Evolutionary conservation across 768 basidiomycete genomes (phyloP).

Genomic region (Leccinum truebloodii): DNA sequence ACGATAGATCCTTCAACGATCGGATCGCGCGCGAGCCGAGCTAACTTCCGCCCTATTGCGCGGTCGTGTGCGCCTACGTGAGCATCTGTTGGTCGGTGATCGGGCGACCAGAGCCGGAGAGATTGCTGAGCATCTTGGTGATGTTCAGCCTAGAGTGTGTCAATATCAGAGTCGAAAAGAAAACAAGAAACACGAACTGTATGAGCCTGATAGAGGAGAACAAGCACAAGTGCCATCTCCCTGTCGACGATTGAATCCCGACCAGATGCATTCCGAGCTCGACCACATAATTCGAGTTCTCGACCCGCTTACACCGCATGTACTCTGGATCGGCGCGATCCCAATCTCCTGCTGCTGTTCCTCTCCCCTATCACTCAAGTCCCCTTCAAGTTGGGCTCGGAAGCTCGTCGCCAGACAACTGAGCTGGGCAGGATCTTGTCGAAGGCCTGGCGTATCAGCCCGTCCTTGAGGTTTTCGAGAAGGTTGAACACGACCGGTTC

Average conservation of each 20-base stretch:
- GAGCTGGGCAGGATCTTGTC: conserved; percentile 93
- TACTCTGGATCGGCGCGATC: conserved; percentile 80
- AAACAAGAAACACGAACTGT: conserved; percentile 52
- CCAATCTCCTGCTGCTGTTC: conserved; percentile 75
- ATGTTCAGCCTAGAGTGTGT: conserved; percentile 68
- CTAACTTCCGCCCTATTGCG: conserved; percentile 50
- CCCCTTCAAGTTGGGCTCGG: conserved; percentile 65
- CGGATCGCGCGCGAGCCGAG: no score
- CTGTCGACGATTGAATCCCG: conserved; percentile 98
- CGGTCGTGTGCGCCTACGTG: conserved; percentile 93
- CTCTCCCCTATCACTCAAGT: conserved; percentile 41
- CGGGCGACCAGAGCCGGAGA: conserved; percentile 73
- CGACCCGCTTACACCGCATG: conserved; percentile 94
- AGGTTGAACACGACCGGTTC: conserved; percentile 96
- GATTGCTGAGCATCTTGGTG: conserved; percentile 79
- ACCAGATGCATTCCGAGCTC: conserved; percentile 96
- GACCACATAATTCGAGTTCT: conserved; percentile 96
- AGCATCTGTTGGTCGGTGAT: conserved; percentile 93
- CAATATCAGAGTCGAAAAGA: background rate
- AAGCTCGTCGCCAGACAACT: conserved; percentile 93
- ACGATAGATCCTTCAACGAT: no score
- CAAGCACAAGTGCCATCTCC: conserved; percentile 88
- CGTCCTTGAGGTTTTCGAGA: conserved; percentile 95
- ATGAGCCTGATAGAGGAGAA: conserved; percentile 96
- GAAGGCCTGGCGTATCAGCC: conserved; percentile 92